A percentile compares a stretch with the other conserved stretches of the same genome.
Conservation (phyloP, 495 filamentous ascomycete species). For the Aspergillus egyptiacus region DNA sequence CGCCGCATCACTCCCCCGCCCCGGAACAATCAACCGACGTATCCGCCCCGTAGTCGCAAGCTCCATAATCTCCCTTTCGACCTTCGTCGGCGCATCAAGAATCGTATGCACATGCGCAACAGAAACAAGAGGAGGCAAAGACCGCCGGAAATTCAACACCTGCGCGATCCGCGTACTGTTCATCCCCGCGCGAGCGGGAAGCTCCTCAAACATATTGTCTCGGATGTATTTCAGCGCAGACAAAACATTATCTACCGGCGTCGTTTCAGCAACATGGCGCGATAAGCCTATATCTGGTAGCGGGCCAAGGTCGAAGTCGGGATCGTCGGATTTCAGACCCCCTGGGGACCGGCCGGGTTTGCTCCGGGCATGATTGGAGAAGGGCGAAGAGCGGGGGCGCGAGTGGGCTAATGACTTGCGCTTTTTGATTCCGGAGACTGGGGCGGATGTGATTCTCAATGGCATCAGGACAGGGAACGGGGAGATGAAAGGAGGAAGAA, state of each 20-base stretch:
- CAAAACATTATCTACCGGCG: conserved; percentile 55
- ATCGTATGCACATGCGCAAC: conserved; percentile 67
- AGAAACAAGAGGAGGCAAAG: conserved; percentile 64
- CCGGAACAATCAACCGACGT: conserved; percentile 60
- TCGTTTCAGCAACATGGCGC: conserved; percentile 37
- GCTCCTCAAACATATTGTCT: conserved; percentile 58
- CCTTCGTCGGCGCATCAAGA: conserved; percentile 57
- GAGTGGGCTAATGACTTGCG: conserved; percentile 27
- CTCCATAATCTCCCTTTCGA: conserved; percentile 68
- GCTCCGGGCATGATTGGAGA: conserved; percentile 49
- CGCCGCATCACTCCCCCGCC: conserved; percentile 53
- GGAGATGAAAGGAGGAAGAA: background rate
- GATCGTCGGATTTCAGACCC: conserved; percentile 26
- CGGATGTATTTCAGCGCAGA: conserved; percentile 59
- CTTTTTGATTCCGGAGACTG: conserved; percentile 41
- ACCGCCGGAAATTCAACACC: conserved; percentile 59
- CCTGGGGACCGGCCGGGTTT: conserved; percentile 42
- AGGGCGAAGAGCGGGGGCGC: conserved; percentile 38
- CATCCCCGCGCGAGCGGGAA: conserved; percentile 67
- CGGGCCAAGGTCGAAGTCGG: conserved; percentile 34
- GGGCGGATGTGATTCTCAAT: conserved; percentile 42
- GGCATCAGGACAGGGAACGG: conserved; percentile 29
- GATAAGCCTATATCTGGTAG: conserved; percentile 38
- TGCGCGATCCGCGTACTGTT: conserved; percentile 66
- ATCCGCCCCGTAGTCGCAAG: conserved; percentile 54